Conservation (phyloP, 2,329 filamentous ascomycete genomes). For the Fusarium xyrophilum region DNA sequence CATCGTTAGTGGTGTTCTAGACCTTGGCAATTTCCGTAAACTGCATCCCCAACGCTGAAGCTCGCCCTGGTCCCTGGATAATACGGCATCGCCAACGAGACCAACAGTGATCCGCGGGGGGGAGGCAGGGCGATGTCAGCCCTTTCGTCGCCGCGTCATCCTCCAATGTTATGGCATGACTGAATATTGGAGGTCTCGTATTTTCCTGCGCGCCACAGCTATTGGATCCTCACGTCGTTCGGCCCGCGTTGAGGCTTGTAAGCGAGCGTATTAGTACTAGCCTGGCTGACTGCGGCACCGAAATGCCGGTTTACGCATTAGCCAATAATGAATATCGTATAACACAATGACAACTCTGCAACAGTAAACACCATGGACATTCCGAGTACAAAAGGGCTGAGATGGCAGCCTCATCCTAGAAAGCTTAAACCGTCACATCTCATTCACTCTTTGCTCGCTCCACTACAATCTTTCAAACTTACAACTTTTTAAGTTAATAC, state of each 20-base stretch:
- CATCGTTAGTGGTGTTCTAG: background rate
- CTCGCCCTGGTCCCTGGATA: too few species aligned
- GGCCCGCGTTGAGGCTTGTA: background rate
- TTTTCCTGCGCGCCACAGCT: background rate
- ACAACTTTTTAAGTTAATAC: background rate
- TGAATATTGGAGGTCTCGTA: background rate
- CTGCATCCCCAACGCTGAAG: background rate
- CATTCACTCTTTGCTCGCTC: background rate
- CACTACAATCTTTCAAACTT: background rate
- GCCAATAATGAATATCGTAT: background rate
- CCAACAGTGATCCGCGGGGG: background rate
- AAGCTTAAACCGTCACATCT: background rate
- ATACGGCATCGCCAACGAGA: background rate
- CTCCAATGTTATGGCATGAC: background rate
- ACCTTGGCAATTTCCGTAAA: background rate
- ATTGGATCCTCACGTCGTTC: background rate
- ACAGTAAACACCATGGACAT: background rate
- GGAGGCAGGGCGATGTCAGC: background rate
- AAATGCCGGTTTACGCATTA: slow-evolving; percentile 18
- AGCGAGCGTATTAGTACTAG: background rate
- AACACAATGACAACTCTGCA: background rate
- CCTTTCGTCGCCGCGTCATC: background rate
- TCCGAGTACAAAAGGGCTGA: background rate
- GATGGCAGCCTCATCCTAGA: background rate
- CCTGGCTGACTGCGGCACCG: background rate